These are phyloP conservation scores for Colletotrichum filicis DNA, from an alignment of 2,329 filamentous ascomycete genomes.

Conservation along the genomic window DNA sequence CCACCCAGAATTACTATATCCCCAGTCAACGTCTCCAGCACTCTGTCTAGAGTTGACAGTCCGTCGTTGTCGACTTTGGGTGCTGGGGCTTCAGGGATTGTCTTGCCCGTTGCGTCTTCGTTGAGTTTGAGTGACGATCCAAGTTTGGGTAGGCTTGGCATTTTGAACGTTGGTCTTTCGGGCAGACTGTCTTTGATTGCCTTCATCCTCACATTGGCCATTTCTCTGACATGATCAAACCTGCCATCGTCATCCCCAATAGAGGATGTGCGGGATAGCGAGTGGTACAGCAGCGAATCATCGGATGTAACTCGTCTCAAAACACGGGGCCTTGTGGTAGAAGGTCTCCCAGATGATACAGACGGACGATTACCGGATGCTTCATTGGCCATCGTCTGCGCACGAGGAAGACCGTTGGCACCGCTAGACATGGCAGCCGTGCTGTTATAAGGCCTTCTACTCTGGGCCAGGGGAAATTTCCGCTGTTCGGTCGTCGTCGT, in stretches of 20 bases:
- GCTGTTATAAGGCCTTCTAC: slow-evolving; percentile 17
- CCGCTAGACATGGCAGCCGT: slow-evolving; percentile 5
- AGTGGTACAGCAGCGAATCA: slow-evolving; percentile 81
- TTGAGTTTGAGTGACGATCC: slow-evolving; percentile 46
- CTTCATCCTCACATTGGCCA: slow-evolving; percentile 90
- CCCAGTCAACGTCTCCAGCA: slow-evolving; percentile 77
- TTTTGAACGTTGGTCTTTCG: slow-evolving; percentile 81
- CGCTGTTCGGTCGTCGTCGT: not conserved
- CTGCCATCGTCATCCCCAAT: slow-evolving; percentile 80
- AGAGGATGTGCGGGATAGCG: slow-evolving; percentile 81
- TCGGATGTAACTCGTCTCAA: slow-evolving; percentile 77
- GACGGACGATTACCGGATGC: slow-evolving; percentile 2
- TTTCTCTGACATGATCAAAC: slow-evolving; percentile 83
- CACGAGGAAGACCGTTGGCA: slow-evolving; percentile 1
- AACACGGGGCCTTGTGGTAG: slow-evolving; percentile 17
- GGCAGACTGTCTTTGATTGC: slow-evolving; percentile 89
- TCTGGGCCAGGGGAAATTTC: not conserved
- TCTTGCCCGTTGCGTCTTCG: slow-evolving; percentile 30
- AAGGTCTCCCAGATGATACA: slow-evolving; percentile 16
- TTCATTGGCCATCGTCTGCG: slow-evolving; percentile 3
- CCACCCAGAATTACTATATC: slow-evolving; percentile 91
- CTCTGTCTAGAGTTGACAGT: slow-evolving; percentile 58
- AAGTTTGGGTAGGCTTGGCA: slow-evolving; percentile 70
- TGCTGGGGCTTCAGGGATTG: slow-evolving; percentile 39
- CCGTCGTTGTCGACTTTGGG: slow-evolving; percentile 25